Evolutionary conservation across 2,329 filamentous ascomycete genomes (phyloP), one percentile per base, ranked within the genome.

Genomic region (Penicillium sp.): DNA sequence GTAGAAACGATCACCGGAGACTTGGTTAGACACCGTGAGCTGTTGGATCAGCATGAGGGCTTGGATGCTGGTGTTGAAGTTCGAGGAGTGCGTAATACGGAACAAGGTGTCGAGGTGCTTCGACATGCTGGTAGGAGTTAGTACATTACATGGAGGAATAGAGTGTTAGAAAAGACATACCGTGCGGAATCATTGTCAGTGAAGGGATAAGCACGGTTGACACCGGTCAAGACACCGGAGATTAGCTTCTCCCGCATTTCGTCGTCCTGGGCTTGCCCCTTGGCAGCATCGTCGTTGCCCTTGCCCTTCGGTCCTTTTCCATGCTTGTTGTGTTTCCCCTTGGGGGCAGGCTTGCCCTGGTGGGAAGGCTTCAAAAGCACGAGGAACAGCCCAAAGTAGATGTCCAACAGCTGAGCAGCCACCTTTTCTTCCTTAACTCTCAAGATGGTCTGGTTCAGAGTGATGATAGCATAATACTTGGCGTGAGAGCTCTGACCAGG

Each of bases 41-140:
- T 97, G 94, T 72, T 97, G 94, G 63, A 99, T 95, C 46, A 99
- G 80, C 77, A 96, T 89, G 62, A 99, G 83, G 34, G 94, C 93
- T 75, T 99, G 94, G 37, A 99, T 90, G 70, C 92, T 94, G 1
- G 94, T 99, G 77, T 97, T 99, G 82, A 99, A 97, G 74, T 99
- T 99, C 55, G 93, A 91, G 1, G 93, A 97, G 75, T 99, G 94
- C 0, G 94, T 96, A 67, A 99, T 94, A 66, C 86, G 88, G 82
- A 97, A 99, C 26, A 99, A 82, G 3, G 93, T 97, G 70, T 97
- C 89, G 55, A 99, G 84, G 69, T 99, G 93, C 56, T 88, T 86
- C 68, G 95, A 90, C 20, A 53, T 52, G 50, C 69, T 67, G 66
- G 68, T 64, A 44, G 16, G 61, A 32, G 29, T 38, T 16, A 52